Conservation (phyloP, 176 grass and related monocot species). For the Hordeum marinum region DNA sequence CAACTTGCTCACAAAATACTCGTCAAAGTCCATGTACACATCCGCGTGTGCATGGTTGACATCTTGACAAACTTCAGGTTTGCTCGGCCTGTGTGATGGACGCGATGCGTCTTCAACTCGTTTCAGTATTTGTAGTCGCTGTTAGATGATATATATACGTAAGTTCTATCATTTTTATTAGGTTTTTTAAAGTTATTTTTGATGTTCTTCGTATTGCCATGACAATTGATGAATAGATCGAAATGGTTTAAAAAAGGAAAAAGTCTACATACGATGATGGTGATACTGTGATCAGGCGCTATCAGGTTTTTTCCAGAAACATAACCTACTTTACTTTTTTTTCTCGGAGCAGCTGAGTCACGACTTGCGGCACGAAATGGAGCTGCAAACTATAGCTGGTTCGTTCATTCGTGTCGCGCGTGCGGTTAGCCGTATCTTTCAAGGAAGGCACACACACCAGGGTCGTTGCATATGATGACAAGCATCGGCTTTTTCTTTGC, state of each 20-base stretch:
- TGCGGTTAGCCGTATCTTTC: conserved; percentile 33
- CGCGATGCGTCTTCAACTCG: too few relatives aligned
- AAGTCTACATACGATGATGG: too few relatives aligned
- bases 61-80: neutral
- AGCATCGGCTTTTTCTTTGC: conserved; percentile 31
- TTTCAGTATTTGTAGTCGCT: too few relatives aligned
- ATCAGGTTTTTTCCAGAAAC: too few relatives aligned
- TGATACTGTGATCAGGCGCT: too few relatives aligned
- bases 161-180: too few relatives aligned
- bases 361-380: neutral
- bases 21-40: neutral
- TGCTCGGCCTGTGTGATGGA: too few relatives aligned
- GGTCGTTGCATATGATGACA: conserved; percentile 43
- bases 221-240: too few relatives aligned
- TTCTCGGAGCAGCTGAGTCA: neutral
- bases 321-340: neutral
- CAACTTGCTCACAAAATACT: neutral
- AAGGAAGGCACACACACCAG: neutral
- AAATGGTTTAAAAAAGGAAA: too few relatives aligned
- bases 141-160: too few relatives aligned
- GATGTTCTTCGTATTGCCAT: too few relatives aligned
- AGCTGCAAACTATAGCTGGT: neutral
- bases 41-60: neutral
- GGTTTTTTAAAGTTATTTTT: too few relatives aligned
- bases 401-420: neutral